phyloP scores from a whole-genome alignment of 1,139 yeast species.

The Magnusiomyces fungicola region DNA sequence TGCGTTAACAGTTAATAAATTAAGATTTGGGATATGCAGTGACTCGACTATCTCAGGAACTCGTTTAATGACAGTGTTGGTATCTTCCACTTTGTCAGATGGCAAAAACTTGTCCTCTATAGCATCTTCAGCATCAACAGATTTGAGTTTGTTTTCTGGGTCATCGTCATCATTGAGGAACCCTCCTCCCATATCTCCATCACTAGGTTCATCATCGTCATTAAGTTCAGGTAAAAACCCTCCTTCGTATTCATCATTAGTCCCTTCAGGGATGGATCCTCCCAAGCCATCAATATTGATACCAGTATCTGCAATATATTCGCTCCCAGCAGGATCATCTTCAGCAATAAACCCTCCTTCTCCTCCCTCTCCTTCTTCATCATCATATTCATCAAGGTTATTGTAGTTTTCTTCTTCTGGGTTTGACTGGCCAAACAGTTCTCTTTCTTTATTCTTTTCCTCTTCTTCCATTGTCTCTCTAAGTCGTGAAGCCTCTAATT shows the following conservation, averaged over 20 bases:
- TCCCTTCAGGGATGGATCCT: neutral
- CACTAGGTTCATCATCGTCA: neutral
- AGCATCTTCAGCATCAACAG: too few species aligned
- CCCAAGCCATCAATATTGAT: neutral
- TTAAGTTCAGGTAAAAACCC: slow-evolving; percentile 20
- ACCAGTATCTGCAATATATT: neutral
- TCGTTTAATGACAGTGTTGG: neutral
- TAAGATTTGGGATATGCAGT: too few species aligned
- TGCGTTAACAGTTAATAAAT: neutral
- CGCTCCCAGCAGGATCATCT: neutral
- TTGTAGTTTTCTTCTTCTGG: slow-evolving; percentile 13
- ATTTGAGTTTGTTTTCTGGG: too few species aligned
- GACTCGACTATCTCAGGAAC: neutral
- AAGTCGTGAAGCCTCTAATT: neutral
- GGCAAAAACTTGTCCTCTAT: too few species aligned
- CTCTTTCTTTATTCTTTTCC: slow-evolving; percentile 2
- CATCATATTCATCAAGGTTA: slow-evolving; percentile 13
- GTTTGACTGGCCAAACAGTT: neutral
- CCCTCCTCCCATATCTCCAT: slow-evolving; percentile 8
- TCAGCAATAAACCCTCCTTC: slow-evolving; percentile 13
- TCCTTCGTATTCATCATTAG: slow-evolving; percentile 14
- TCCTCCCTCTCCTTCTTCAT: slow-evolving; percentile 12
- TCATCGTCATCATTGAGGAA: too few species aligned
- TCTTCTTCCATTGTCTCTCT: slow-evolving; percentile 1
- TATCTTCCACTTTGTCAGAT: neutral